Percentiles rank a stretch among this genome's conserved stretches.
Conservation (phyloP, 1,139 yeast species). For the Diutina pseudorugosa region DNA sequence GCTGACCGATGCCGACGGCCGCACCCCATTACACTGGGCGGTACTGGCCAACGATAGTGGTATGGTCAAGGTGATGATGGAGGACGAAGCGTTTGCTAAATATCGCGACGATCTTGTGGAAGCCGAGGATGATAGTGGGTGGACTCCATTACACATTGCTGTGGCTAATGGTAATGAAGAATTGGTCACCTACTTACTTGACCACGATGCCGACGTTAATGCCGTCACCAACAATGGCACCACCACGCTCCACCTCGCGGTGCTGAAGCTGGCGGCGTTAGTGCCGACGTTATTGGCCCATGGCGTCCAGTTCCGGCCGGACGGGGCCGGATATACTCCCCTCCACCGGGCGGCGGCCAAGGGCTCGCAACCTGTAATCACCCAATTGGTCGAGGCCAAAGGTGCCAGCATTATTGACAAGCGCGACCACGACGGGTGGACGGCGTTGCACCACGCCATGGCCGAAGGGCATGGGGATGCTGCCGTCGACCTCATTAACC, state of each 20-base stretch:
- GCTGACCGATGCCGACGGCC: constrained; percentile 53
- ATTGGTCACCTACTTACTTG: constrained; percentile 31
- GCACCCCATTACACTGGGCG: constrained; percentile 90
- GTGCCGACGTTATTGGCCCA: neutral
- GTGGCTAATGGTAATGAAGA: constrained; percentile 57
- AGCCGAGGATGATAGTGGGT: constrained; percentile 59
- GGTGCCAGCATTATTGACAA: constrained; percentile 51
- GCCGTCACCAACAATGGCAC: constrained; percentile 50
- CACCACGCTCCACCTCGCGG: constrained; percentile 68
- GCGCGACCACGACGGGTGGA: constrained; percentile 62
- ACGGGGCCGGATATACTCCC: constrained; percentile 52
- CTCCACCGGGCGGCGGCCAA: constrained; percentile 77
- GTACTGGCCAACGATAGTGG: constrained; percentile 49
- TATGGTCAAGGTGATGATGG: constrained; percentile 38
- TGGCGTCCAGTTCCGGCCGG: constrained; percentile 20
- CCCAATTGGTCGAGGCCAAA: constrained; percentile 36
- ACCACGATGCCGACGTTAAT: constrained; percentile 25
- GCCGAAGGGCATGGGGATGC: constrained; percentile 87
- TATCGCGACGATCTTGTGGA: constrained; percentile 45
- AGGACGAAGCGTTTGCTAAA: constrained; percentile 21
- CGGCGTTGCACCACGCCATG: constrained; percentile 79
- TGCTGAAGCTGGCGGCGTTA: constrained; percentile 19
- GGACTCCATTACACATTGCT: constrained; percentile 84
- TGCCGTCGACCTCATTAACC: constrained; percentile 45
- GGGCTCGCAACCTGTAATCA: constrained; percentile 49